Base-by-base conservation (phyloP, 2,329 filamentous ascomycete genomes). In the Fusarium circinatum region DNA sequence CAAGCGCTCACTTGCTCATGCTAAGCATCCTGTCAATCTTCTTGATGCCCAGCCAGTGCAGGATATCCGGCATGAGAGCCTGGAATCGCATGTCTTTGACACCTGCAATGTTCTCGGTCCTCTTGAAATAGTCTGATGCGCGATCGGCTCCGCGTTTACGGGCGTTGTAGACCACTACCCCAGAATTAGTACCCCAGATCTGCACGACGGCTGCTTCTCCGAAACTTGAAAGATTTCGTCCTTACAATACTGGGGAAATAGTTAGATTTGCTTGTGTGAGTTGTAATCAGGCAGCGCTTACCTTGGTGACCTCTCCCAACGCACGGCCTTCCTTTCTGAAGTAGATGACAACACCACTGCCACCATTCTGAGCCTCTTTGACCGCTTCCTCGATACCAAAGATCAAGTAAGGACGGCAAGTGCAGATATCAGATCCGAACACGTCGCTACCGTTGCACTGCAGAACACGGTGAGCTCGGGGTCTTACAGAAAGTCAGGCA, bases 21-120 rank as follows among this genome's bases (percentile, higher is more conserved):
- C 94, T 97, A 78, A 98, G 86, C 96, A 98, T 99, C 69, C 95
- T 89, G 82, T 99, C 96, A 80, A 99, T 98, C 88, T 98, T 98
- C 81, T 93, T 96, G 80, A 99, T 98, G 71, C 96, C 96, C 36
- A 99, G 89, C 96, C 96, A 98, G 84, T 98, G 96, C 61, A 98
- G 88, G 75, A 98, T 97, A 82, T 98, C 95, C 39, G 96, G 96
- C 96, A 98, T 98, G 62, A 99, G 87, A 34, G 96, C 96, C 86
- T 98, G 96, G 88, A 98, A 98, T 44, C 96, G 92, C 96, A 98
- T 98, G 77, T 91, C 93, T 83, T 98, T 97, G 75, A 98, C 96
- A 70, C 96, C 96, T 14, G 96, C 96, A 81, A 99, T 97, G 81
- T 98, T 98, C 84, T 98, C 96, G n/a, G 96, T 98, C 65, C 96